A percentile compares a stretch with the other conserved stretches of the same genome.
Conservation (phyloP, 2,329 filamentous ascomycete genomes). For the Arthroderma uncinatum region DNA sequence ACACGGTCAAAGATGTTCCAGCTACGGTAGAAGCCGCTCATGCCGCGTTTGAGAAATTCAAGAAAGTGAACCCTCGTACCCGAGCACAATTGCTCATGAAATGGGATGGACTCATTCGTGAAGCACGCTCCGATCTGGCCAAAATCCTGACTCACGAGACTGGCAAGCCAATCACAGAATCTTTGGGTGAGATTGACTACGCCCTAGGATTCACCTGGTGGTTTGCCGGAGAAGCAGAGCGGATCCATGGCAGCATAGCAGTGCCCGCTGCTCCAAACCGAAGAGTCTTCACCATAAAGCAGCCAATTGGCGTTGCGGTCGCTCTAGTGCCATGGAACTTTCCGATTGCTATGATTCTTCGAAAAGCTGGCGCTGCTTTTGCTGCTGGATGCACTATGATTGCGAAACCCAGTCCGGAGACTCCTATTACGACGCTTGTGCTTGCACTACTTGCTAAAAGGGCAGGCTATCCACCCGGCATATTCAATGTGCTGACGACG, state of each 20-base stretch:
- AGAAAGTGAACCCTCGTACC: constrained; percentile 48
- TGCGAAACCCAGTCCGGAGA: constrained; percentile 28
- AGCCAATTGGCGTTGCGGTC: constrained; percentile 74
- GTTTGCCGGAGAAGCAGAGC: constrained; percentile 69
- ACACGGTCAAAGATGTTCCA: constrained; percentile 49
- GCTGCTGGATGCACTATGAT: constrained; percentile 32
- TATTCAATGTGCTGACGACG: constrained; percentile 27
- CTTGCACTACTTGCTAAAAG: constrained; percentile 25
- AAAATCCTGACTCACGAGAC: constrained; percentile 83
- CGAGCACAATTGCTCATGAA: constrained; percentile 53
- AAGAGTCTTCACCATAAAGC: constrained; percentile 65
- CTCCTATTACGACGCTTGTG: constrained; percentile 26
- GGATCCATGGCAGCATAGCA: constrained; percentile 64
- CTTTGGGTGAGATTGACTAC: constrained; percentile 60
- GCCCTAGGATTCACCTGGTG: constrained; percentile 68
- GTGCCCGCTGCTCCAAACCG: constrained; percentile 59
- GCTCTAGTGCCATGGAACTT: constrained; percentile 89
- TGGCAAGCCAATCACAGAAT: constrained; percentile 69
- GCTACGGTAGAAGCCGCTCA: constrained; percentile 49
- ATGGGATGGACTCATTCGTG: constrained; percentile 54
- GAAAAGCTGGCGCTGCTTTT: constrained; percentile 27
- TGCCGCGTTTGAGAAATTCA: constrained; percentile 50
- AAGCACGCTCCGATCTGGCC: constrained; percentile 59
- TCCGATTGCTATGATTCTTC: constrained; percentile 58
- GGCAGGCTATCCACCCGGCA: constrained; percentile 27